phyloP scores from a whole-genome alignment of 768 basidiomycete species.

The Cystobasidium onofrii region DNA sequence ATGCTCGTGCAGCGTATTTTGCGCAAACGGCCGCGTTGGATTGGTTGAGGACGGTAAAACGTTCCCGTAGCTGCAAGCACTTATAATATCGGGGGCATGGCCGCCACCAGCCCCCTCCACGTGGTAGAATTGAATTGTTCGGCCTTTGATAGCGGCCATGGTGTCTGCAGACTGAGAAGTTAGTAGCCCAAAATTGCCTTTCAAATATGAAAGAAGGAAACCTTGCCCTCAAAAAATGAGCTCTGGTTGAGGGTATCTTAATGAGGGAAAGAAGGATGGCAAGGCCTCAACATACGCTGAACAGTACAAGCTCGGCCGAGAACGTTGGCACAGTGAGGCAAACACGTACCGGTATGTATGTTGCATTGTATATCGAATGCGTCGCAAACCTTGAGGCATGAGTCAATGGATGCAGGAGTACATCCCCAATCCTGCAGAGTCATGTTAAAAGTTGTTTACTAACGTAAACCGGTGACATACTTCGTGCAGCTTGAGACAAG shows the following conservation, averaged over 20 bases:
- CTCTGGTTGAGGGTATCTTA: constrained; percentile 66
- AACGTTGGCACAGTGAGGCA: too few relatives aligned
- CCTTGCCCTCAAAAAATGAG: constrained; percentile 84
- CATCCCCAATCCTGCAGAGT: constrained; percentile 29
- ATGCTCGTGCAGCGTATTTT: constrained; percentile 92
- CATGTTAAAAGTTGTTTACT: too few relatives aligned
- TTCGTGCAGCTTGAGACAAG: constrained; percentile 89
- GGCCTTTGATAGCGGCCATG: constrained; percentile 74
- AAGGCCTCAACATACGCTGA: too few relatives aligned
- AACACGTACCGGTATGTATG: constrained; percentile 81
- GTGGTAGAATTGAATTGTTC: constrained; percentile 96
- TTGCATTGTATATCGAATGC: constrained; percentile 85
- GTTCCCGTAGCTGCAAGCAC: constrained; percentile 80
- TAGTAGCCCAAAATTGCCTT: neutral
- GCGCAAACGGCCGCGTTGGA: constrained; percentile 82
- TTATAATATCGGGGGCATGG: constrained; percentile 95
- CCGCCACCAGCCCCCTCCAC: constrained; percentile 93
- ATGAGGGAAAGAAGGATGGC: too few relatives aligned
- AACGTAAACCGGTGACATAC: too few relatives aligned
- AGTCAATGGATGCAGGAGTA: constrained; percentile 63
- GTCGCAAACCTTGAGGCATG: constrained; percentile 73
- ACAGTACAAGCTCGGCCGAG: too few relatives aligned
- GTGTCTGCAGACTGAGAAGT: constrained; percentile 54
- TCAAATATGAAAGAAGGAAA: neutral
- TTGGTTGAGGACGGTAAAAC: constrained; percentile 95